Evolutionary conservation across 805 yeast species (phyloP), one percentile per base, ranked within the genome.

Genomic region (Torulaspora gathmanii): DNA sequence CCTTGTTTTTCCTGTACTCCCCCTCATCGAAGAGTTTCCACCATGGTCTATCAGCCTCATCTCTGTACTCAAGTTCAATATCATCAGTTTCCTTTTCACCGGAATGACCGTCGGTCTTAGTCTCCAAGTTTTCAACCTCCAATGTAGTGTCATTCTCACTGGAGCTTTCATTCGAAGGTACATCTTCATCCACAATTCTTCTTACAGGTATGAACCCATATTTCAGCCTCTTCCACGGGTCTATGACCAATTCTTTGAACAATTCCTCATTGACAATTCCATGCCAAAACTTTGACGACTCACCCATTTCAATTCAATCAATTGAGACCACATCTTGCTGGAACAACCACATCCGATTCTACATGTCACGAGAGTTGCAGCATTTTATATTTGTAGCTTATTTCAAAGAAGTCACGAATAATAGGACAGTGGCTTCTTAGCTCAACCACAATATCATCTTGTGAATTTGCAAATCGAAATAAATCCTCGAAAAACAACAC

Each of bases 21-120:
- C 75, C 79, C 56, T 81, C 84, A 56, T 80, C 81, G 64, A 77
- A 77, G 51, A 73, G 75, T 31, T 71, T 72, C 71, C 72, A 75
- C 80, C 81, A 76, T 28, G 71, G 68, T 39, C 79, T 66, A 49
- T 72, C 57, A 7, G 78, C 78, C 56, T 76, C 81, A 55, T 77
- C 81, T 50, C 80, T 63, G 54, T 70, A 72, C 54, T 75, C 80
- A 28, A 46, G 49, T 19, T 47, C 53, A 9, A 36, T 26, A 5
- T 29, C 38, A 15, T 36, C 42, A 35, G 40, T 33, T 31, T 37
- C 30, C 37, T 29, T 40, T 8, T 34, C 29, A 10, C 11, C 40
- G 15, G 28, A 23, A 16, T 19, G 10, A 9, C 15, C 33, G 11
- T 13, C 20, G 12, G 28, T 3, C 8, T 33, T 40, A 9, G 28